phyloP scores from a whole-genome alignment of 2,329 filamentous ascomycete species.

The Rugonectria rugulosa region DNA sequence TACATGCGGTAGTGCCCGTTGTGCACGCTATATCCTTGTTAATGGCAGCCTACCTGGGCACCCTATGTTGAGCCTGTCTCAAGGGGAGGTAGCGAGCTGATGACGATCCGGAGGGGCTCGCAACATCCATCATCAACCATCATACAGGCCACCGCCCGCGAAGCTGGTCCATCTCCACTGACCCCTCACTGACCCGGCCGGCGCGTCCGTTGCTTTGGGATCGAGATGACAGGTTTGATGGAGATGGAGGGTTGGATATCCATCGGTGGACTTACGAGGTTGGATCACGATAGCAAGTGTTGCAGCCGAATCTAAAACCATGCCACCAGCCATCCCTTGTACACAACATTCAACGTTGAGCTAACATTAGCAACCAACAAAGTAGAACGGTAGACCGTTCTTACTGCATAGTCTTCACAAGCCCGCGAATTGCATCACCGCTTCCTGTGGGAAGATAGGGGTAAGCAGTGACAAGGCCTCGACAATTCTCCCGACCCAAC shows the following conservation, averaged over 20 bases:
- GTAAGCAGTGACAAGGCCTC: too few species aligned
- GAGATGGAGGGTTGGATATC: neutral
- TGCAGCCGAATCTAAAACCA: too few species aligned
- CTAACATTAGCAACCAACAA: too few species aligned
- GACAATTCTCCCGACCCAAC: too few species aligned
- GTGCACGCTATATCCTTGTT: constrained; percentile 4
- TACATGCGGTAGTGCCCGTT: constrained; percentile 4
- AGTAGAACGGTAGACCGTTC: too few species aligned
- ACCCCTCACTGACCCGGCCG: neutral
- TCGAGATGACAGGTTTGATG: neutral
- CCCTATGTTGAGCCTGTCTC: neutral
- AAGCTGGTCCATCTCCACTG: constrained; percentile 5
- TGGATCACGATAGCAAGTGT: too few species aligned
- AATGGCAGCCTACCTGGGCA: neutral
- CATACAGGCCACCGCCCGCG: neutral
- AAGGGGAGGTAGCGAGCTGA: neutral
- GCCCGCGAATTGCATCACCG: too few species aligned
- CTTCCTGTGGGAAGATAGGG: too few species aligned
- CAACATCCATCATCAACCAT: neutral
- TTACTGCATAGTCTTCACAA: too few species aligned
- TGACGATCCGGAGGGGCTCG: constrained; percentile 13
- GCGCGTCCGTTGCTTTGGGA: neutral
- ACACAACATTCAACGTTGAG: too few species aligned
- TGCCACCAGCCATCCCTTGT: too few species aligned
- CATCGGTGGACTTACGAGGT: too few species aligned